Conservation (phyloP, 169 alveolate species). For the Perkinsus marinus region DNA sequence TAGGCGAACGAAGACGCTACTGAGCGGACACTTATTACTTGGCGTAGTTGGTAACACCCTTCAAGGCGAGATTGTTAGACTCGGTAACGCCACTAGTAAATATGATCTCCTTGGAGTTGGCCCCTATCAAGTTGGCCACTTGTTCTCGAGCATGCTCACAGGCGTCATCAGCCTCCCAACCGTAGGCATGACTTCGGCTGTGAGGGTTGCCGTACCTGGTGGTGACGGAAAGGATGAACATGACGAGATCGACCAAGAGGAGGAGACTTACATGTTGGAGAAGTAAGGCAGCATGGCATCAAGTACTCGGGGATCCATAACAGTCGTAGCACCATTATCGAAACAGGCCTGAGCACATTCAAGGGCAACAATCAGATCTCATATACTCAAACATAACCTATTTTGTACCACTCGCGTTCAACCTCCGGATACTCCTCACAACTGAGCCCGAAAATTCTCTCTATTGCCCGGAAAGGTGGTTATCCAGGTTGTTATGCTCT, state of each 20-base stretch:
- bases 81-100: constrained; percentile 99
- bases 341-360: constrained; percentile 40
- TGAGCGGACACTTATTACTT: constrained; percentile 1
- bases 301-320: constrained; percentile 91
- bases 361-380: neutral
- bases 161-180: constrained; percentile 90
- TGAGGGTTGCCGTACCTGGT: constrained; percentile 80
- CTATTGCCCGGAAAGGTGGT: too few species aligned
- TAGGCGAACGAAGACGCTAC: too few species aligned
- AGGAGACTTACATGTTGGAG: constrained; percentile 62
- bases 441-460: too few species aligned
- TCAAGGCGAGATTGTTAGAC: constrained; percentile 84
- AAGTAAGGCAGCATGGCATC: constrained; percentile 92
- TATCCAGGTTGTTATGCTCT: neutral
- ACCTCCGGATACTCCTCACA: too few species aligned
- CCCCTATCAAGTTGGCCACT: constrained; percentile 69
- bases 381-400: neutral
- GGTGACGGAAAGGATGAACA: neutral
- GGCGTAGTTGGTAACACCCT: constrained; percentile 70
- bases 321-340: constrained; percentile 95
- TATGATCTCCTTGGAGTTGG: constrained; percentile 74
- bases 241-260: too few species aligned
- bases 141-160: constrained; percentile 72
- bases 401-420: too few species aligned
- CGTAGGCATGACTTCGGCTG: constrained; percentile 85